phyloP scores from a whole-genome alignment of 139 green algal genomes.

The Gonium pectorale region DNA sequence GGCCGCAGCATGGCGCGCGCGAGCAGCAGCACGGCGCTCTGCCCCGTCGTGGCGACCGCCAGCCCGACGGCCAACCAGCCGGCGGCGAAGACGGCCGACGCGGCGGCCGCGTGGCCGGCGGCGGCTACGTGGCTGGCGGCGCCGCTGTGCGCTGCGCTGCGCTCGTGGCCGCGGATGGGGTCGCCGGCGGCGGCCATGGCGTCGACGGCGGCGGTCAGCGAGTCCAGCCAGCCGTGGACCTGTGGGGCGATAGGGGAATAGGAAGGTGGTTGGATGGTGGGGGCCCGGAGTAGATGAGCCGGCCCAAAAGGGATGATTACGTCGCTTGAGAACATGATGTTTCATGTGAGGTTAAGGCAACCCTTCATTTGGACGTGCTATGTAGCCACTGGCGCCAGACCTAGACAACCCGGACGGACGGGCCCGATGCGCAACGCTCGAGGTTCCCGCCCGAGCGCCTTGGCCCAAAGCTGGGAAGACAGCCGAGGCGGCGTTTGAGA shows the following conservation, averaged over 20 bases:
- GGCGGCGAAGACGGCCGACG: conserved; percentile 4
- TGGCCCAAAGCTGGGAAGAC: too few relatives aligned
- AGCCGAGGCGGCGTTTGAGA: too few relatives aligned
- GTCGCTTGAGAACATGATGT: too few relatives aligned
- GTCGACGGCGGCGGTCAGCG: not conserved
- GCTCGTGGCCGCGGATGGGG: not conserved
- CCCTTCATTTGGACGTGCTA: too few relatives aligned
- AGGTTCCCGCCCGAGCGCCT: too few relatives aligned
- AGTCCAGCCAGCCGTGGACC: conserved; percentile 38
- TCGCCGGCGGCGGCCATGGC: not conserved
- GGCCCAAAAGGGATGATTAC: too few relatives aligned
- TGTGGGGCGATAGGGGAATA: not conserved
- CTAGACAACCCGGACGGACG: too few relatives aligned
- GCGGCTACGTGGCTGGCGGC: too few relatives aligned
- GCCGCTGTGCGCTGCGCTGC: too few relatives aligned
- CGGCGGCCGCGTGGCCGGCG: not conserved
- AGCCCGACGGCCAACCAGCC: not conserved
- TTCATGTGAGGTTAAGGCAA: too few relatives aligned
- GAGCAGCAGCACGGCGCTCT: not conserved
- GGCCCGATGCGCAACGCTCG: too few relatives aligned
- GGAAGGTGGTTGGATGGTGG: not conserved
- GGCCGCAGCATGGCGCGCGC: conserved; percentile 10
- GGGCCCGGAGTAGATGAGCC: not conserved
- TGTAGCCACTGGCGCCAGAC: too few relatives aligned
- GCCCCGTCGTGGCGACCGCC: conserved; percentile 1